These are phyloP conservation scores for Elsinoe ampelina DNA, from an alignment of 2,329 filamentous ascomycete genomes.

Conservation along the genomic window DNA sequence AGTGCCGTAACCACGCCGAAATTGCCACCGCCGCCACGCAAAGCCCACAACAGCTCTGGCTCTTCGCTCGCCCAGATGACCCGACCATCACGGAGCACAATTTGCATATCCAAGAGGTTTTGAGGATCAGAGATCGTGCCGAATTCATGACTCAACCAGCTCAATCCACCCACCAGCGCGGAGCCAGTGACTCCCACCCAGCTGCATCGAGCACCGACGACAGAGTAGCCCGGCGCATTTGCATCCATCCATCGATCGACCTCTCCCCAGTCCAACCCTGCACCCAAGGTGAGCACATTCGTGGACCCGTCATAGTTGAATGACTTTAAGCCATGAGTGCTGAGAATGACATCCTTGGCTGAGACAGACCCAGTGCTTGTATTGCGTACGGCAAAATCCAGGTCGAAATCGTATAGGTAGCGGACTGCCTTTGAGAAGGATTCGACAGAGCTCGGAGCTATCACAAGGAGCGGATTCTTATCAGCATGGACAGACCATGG, in stretches of 20 bases:
- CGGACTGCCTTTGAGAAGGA: not conserved
- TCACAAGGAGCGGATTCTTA: slow-evolving; percentile 2
- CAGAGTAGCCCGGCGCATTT: slow-evolving; percentile 26
- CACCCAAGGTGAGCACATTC: slow-evolving; percentile 28
- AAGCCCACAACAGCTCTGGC: slow-evolving; percentile 34
- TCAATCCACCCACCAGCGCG: slow-evolving; percentile 31
- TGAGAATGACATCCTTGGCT: slow-evolving; percentile 31
- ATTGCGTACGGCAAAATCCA: slow-evolving; percentile 32
- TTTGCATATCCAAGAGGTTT: slow-evolving; percentile 33
- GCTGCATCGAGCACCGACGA: slow-evolving; percentile 29
- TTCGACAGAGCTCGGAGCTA: not conserved
- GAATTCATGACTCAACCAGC: slow-evolving; percentile 32
- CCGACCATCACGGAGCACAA: slow-evolving; percentile 31
- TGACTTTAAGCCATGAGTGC: slow-evolving; percentile 29
- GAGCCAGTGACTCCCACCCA: slow-evolving; percentile 34
- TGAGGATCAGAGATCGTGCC: slow-evolving; percentile 32
- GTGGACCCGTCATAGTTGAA: slow-evolving; percentile 28
- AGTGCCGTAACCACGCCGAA: slow-evolving; percentile 25
- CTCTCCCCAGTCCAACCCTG: slow-evolving; percentile 31
- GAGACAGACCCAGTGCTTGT: slow-evolving; percentile 31
- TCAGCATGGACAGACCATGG: slow-evolving; percentile 11
- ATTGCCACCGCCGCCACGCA: slow-evolving; percentile 33
- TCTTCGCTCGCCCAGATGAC: slow-evolving; percentile 32
- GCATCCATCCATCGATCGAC: slow-evolving; percentile 30
- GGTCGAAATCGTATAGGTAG: slow-evolving; percentile 17